phyloP scores from a whole-genome alignment of 306 rosid genomes.

The Purshia tridentata region DNA sequence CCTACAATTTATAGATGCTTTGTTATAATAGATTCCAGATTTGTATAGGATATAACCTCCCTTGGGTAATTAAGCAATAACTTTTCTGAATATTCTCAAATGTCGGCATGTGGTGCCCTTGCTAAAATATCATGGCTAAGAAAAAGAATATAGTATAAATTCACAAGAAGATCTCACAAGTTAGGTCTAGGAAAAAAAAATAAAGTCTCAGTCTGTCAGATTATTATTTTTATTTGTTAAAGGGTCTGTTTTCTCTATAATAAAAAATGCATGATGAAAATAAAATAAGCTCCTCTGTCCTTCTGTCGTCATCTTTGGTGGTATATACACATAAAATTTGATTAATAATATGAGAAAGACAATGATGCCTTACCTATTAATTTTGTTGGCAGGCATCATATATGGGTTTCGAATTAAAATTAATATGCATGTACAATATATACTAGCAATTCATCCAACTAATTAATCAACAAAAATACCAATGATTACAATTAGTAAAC shows the following conservation, averaged over 20 bases:
- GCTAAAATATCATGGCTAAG: neutral
- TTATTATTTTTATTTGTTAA: neutral
- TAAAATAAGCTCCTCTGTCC: neutral
- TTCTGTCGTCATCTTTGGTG: neutral
- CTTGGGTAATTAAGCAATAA: neutral
- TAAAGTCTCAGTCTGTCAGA: neutral
- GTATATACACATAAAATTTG: neutral
- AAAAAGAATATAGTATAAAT: neutral
- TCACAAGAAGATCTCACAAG: neutral
- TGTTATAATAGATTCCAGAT: neutral
- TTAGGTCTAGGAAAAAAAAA: neutral
- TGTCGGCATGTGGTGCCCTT: slow-evolving; percentile 14
- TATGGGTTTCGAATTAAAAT: neutral
- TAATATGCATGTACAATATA: neutral
- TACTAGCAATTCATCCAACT: neutral
- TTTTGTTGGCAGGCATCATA: neutral
- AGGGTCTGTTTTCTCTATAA: neutral
- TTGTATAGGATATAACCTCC: neutral
- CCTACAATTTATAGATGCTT: neutral
- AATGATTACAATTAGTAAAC: neutral
- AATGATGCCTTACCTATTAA: slow-evolving; percentile 24
- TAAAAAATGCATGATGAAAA: neutral
- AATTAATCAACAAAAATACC: neutral
- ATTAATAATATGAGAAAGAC: slow-evolving; percentile 4
- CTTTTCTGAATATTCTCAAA: neutral